Evolutionary conservation across 257 asterid genomes (phyloP).

Genomic region (Solanum pinnatisectum): DNA sequence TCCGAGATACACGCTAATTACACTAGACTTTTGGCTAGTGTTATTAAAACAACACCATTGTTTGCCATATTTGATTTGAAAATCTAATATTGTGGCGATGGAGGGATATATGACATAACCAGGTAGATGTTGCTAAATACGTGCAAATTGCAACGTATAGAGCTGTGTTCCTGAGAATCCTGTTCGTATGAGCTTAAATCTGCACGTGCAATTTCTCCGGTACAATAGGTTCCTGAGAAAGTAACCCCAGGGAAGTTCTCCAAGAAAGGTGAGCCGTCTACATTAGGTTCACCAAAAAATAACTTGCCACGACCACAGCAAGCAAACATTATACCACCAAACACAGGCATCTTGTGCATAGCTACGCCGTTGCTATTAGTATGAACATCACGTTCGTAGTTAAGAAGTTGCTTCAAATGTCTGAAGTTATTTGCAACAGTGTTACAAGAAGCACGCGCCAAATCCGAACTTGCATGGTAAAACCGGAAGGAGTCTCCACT

Average conservation of each 20-base stretch:
- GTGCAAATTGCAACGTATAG: constrained; percentile 37
- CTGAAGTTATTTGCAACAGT: constrained; percentile 31
- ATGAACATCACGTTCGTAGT: not conserved
- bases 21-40: too few species aligned
- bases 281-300: constrained; percentile 36
- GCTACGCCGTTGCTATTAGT: not conserved
- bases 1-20: too few species aligned
- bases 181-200: constrained; percentile 23
- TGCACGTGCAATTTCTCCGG: constrained; percentile 61
- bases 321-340: constrained; percentile 64
- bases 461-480: constrained; percentile 44
- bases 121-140: constrained; percentile 56
- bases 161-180: constrained; percentile 24
- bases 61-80: too few species aligned
- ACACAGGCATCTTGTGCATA: constrained; percentile 27
- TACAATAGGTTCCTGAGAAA: constrained; percentile 61
- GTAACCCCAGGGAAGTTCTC: constrained; percentile 65
- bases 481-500: constrained; percentile 72
- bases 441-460: constrained; percentile 38
- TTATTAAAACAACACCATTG: too few species aligned
- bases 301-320: constrained; percentile 69
- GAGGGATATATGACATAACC: constrained; percentile 53
- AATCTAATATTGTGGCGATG: not conserved
- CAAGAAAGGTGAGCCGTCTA: constrained; percentile 49
- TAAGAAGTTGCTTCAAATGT: constrained; percentile 26